These are phyloP conservation scores for Fusarium acutatum DNA, from an alignment of 2,329 filamentous ascomycete genomes.

Conservation along the genomic window DNA sequence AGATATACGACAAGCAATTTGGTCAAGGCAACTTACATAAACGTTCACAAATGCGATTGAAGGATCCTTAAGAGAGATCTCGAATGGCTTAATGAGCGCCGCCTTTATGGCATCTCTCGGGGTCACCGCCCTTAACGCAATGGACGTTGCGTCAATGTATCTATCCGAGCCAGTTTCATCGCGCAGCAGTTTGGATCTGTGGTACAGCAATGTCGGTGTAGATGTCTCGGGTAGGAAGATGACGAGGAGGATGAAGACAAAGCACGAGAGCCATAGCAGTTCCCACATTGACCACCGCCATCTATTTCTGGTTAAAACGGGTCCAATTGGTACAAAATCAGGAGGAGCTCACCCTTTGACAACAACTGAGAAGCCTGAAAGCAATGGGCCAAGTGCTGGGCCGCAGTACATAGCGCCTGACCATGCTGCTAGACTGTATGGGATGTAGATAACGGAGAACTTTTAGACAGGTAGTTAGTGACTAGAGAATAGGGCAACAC, in stretches of 20 bases:
- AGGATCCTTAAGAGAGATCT: neutral
- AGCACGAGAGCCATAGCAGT: neutral
- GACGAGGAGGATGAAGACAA: neutral
- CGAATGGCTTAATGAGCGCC: neutral
- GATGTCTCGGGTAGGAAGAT: neutral
- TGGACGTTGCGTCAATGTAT: neutral
- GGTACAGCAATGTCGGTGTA: neutral
- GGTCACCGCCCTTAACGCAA: neutral
- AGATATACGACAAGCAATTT: neutral
- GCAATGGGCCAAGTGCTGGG: neutral
- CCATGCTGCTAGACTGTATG: neutral
- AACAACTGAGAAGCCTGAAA: neutral
- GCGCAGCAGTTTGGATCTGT: neutral
- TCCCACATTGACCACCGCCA: neutral
- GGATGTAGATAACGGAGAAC: neutral
- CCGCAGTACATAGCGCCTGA: neutral
- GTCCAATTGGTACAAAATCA: neutral
- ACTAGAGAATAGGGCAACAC: neutral
- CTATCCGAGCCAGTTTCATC: neutral
- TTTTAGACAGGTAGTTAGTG: neutral
- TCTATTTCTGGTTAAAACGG: neutral
- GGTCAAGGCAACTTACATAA: neutral
- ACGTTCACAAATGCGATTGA: neutral
- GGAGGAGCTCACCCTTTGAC: neutral
- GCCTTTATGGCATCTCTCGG: neutral